Evolutionary conservation across 192 early-diverging fungal genomes (phyloP).

Genomic region (Entomortierella chlamydospora): DNA sequence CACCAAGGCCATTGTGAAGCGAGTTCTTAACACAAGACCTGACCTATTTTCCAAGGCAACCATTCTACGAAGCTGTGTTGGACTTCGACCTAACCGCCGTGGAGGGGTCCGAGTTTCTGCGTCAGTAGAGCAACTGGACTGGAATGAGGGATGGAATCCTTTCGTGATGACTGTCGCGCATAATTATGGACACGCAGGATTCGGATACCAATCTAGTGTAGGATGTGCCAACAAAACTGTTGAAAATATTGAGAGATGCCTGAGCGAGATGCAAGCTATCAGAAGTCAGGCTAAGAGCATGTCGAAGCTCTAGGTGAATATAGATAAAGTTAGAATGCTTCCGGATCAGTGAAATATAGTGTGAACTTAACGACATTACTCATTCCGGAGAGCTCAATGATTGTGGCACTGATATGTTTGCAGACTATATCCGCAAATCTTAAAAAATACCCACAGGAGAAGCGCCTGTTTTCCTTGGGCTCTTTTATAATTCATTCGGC

Average conservation of each 20-base stretch:
- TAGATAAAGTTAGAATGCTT: too few species aligned
- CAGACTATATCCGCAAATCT: too few species aligned
- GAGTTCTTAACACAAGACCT: constrained; percentile 54
- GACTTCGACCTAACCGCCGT: constrained; percentile 65
- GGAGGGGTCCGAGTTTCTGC: constrained; percentile 66
- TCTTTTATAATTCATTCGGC: too few species aligned
- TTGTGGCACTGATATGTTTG: too few species aligned
- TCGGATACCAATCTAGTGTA: constrained; percentile 72
- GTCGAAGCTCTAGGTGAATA: background rate
- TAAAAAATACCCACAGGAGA: too few species aligned
- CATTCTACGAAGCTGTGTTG: constrained; percentile 59
- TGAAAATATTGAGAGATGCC: constrained; percentile 50
- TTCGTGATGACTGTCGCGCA: constrained; percentile 60
- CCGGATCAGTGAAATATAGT: too few species aligned
- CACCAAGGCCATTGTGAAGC: constrained; percentile 58
- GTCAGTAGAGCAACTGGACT: constrained; percentile 52
- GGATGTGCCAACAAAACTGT: constrained; percentile 63
- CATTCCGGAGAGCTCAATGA: too few species aligned
- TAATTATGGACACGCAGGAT: constrained; percentile 76
- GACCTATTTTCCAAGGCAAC: constrained; percentile 57
- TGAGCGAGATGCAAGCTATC: constrained; percentile 11
- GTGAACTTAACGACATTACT: too few species aligned
- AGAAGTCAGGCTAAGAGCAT: constrained; percentile 23
- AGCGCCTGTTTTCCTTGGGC: too few species aligned
- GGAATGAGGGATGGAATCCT: constrained; percentile 25